Percentiles rank a stretch among this genome's conserved stretches.
phyloP scores from a whole-genome alignment of 176 grass and related monocot genomes.

The Oryza glumipatula region DNA sequence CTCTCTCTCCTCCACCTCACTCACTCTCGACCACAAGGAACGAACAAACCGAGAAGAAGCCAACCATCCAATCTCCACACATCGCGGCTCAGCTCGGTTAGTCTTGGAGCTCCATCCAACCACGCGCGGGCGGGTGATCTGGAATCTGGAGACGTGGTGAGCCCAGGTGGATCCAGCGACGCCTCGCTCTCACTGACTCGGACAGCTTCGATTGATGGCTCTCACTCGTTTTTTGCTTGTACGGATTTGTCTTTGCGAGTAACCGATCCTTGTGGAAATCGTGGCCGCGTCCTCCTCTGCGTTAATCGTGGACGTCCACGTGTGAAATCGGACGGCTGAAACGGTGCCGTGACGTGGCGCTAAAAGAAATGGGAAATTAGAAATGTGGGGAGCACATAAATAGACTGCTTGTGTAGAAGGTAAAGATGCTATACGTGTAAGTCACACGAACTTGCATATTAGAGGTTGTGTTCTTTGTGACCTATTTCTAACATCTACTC shows the following conservation, averaged over 20 bases:
- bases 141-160: background rate
- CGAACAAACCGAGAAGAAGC: background rate
- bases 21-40: background rate
- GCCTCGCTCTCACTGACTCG: background rate
- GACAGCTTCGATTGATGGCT: background rate
- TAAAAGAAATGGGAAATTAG: background rate
- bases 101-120: background rate
- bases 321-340: background rate
- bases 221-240: constrained; percentile 19
- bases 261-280: background rate
- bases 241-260: constrained; percentile 7
- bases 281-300: background rate
- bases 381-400: background rate
- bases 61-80: background rate
- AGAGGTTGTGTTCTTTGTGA: too few species aligned
- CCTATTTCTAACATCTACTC: too few species aligned
- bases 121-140: constrained; percentile 24
- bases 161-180: background rate
- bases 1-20: background rate
- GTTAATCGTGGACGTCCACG: background rate
- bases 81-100: background rate
- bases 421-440: too few species aligned
- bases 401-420: background rate
- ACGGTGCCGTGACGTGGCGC: background rate
- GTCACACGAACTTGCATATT: too few species aligned